Evolutionary conservation across 345 rosid genomes (phyloP).

Genomic region (Salix suchowensis): DNA sequence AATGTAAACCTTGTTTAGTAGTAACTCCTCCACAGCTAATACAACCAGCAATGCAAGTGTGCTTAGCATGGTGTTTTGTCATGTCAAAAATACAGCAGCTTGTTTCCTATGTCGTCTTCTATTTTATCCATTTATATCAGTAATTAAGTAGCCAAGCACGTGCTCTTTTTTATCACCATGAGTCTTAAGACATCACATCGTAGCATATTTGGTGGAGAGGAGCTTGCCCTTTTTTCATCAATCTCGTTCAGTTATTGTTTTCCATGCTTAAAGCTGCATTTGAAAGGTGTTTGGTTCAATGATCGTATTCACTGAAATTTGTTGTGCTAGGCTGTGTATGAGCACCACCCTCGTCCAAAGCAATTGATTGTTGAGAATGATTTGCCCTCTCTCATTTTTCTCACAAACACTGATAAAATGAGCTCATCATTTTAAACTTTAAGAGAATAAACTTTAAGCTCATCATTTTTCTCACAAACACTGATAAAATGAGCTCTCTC

Average conservation of each 20-base stretch:
- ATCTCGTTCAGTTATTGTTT: not conserved
- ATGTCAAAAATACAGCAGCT: not conserved
- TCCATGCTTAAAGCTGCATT: not conserved
- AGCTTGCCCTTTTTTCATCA: not conserved
- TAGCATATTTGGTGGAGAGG: not conserved
- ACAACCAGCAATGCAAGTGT: not conserved
- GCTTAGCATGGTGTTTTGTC: not conserved
- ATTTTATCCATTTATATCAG: not conserved
- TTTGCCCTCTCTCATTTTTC: slow-evolving; percentile 34
- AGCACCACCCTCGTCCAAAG: slow-evolving; percentile 50
- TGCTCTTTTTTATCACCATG: not conserved
- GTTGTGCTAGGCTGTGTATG: slow-evolving; percentile 9
- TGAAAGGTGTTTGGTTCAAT: not conserved
- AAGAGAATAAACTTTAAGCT: no score
- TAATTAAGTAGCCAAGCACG: not conserved
- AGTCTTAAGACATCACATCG: not conserved
- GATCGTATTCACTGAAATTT: not conserved
- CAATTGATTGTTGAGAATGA: slow-evolving; percentile 83
- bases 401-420: no score
- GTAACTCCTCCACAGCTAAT: not conserved
- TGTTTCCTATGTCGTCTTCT: not conserved
- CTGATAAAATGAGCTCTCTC: no score
- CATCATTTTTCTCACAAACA: no score
- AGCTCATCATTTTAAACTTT: no score
- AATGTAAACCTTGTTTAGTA: not conserved